Evolutionary conservation across 306 rosid species (phyloP).

Genomic region (Cucumis hystrix): DNA sequence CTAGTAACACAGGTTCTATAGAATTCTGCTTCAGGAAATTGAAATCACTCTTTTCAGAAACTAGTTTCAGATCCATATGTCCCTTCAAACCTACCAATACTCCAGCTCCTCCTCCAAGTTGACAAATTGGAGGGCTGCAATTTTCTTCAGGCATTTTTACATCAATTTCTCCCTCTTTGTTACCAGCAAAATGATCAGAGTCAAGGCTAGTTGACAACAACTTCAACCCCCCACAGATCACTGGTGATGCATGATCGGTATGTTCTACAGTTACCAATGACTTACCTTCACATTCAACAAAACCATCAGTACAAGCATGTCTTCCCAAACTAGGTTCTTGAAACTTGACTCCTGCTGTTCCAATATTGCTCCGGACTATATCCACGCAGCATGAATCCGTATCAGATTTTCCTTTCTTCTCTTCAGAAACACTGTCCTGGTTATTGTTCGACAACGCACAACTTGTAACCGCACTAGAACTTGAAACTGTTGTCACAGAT

Average conservation of each 20-base stretch:
- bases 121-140: slow-evolving; percentile 23
- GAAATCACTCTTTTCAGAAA: slow-evolving; percentile 12
- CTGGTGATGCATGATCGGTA: slow-evolving; percentile 17
- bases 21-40: slow-evolving; percentile 17
- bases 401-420: slow-evolving; percentile 27
- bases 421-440: slow-evolving; percentile 26
- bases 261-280: slow-evolving; percentile 13
- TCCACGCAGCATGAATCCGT: slow-evolving; percentile 19
- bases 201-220: slow-evolving; percentile 32
- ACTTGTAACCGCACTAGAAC: slow-evolving; percentile 31
- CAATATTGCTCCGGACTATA: slow-evolving; percentile 17
- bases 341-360: slow-evolving; percentile 20
- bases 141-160: slow-evolving; percentile 20
- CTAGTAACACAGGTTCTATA: slow-evolving; percentile 34
- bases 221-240: slow-evolving; percentile 31
- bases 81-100: slow-evolving; percentile 37
- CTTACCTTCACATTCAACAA: slow-evolving; percentile 23
- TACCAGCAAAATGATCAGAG: slow-evolving; percentile 9
- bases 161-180: slow-evolving; percentile 19
- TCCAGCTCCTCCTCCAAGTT: slow-evolving; percentile 24
- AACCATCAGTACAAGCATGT: slow-evolving; percentile 24
- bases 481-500: slow-evolving; percentile 35
- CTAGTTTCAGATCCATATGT: slow-evolving; percentile 19
- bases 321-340: slow-evolving; percentile 16
- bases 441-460: slow-evolving; percentile 29